Conservation (phyloP, 208 protist genomes). For the Trypanosoma vivax region DNA sequence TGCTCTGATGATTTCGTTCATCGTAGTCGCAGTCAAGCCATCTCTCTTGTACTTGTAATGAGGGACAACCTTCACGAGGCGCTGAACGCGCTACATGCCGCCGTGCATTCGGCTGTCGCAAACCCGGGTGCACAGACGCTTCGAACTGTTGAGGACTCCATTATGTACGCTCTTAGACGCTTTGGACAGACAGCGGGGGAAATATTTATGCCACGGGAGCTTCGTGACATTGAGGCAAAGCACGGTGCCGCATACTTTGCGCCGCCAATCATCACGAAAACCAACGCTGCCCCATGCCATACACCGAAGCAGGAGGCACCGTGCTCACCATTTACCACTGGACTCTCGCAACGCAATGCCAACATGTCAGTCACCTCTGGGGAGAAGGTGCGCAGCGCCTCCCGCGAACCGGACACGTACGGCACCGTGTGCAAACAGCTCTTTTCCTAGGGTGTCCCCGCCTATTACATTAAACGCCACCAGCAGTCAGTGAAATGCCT, state of each 20-base stretch:
- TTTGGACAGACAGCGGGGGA: not conserved
- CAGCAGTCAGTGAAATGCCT: too few relatives aligned
- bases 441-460: too few relatives aligned
- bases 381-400: not conserved
- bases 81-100: conserved; percentile 1
- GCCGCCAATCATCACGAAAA: not conserved
- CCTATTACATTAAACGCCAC: too few relatives aligned
- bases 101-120: not conserved
- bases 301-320: not conserved
- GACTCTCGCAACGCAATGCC: not conserved
- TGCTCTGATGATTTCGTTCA: conserved; percentile 5
- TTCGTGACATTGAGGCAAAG: not conserved
- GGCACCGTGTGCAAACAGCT: too few relatives aligned
- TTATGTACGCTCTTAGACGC: conserved; percentile 9
- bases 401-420: not conserved
- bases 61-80: conserved; percentile 18
- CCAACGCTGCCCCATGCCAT: not conserved
- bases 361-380: not conserved
- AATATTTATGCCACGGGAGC: conserved; percentile 5
- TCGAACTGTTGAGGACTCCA: conserved; percentile 4
- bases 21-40: conserved; percentile 8
- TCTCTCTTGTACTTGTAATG: conserved; percentile 10
- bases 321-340: not conserved
- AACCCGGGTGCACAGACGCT: not conserved
- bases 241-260: conserved; percentile 9